Conservation (phyloP, 352 stramenopile genomes). For the Phytopythium montanum region DNA sequence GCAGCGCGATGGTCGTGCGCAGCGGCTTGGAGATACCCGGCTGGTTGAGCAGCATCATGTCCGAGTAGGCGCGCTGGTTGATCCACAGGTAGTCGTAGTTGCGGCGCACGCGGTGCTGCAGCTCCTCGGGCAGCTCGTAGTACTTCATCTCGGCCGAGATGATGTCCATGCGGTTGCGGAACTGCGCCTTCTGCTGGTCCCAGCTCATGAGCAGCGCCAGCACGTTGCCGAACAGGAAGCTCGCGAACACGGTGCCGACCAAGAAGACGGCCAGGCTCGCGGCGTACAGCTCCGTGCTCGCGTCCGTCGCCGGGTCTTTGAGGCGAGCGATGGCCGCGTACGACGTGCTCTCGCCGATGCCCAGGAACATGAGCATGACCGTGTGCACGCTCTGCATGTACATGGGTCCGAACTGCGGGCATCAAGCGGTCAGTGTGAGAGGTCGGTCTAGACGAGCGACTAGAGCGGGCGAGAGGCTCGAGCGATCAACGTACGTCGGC, state of each 20-base stretch:
- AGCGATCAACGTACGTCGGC: constrained; percentile 24
- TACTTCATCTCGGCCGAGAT: constrained; percentile 80
- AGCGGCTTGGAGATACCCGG: constrained; percentile 74
- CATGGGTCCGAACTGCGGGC: constrained; percentile 42
- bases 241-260: constrained; percentile 60
- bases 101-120: constrained; percentile 65
- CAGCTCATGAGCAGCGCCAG: constrained; percentile 76
- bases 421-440: neutral
- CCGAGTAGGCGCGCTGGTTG: constrained; percentile 84
- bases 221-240: constrained; percentile 79
- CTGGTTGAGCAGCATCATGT: constrained; percentile 83
- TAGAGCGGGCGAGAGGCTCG: neutral
- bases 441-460: neutral
- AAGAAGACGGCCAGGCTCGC: constrained; percentile 70
- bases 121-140: constrained; percentile 70
- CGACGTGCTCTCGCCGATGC: constrained; percentile 58
- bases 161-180: constrained; percentile 84
- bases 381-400: constrained; percentile 74
- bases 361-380: constrained; percentile 79
- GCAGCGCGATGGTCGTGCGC: constrained; percentile 70
- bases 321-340: constrained; percentile 57
- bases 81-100: constrained; percentile 88
- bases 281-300: constrained; percentile 51
- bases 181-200: constrained; percentile 77
- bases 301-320: constrained; percentile 33